phyloP scores from a whole-genome alignment of 345 rosid species.

The Corchorus olitorius region DNA sequence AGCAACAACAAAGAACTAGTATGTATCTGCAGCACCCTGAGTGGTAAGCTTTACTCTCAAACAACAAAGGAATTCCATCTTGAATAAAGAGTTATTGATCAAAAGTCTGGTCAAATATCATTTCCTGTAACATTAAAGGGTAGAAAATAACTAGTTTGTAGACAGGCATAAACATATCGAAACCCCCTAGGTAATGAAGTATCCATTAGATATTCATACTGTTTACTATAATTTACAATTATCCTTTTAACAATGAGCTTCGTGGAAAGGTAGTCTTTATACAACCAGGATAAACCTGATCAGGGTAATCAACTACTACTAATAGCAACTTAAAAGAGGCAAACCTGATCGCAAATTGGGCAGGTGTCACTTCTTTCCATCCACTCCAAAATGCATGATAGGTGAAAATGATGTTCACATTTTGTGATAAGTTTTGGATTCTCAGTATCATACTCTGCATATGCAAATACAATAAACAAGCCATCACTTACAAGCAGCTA shows the following conservation, averaged over 20 bases:
- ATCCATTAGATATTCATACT: background rate
- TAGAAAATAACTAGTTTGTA: background rate
- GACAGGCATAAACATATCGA: background rate
- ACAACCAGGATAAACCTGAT: background rate
- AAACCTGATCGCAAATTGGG: slow-evolving; percentile 90
- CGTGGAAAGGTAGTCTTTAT: background rate
- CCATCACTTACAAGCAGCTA: slow-evolving; percentile 17
- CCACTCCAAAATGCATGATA: slow-evolving; percentile 90
- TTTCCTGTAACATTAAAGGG: slow-evolving; percentile 37
- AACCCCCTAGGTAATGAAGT: slow-evolving; percentile 4
- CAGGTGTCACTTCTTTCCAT: slow-evolving; percentile 87
- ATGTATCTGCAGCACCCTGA: slow-evolving; percentile 23
- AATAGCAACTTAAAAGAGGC: slow-evolving; percentile 13
- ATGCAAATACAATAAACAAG: slow-evolving; percentile 15
- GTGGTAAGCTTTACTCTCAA: slow-evolving; percentile 22
- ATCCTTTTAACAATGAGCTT: background rate
- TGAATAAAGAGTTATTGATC: slow-evolving; percentile 23
- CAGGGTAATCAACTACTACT: background rate
- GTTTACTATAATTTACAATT: background rate
- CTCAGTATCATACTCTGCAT: slow-evolving; percentile 77
- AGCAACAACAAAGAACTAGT: slow-evolving; percentile 15
- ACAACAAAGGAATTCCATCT: slow-evolving; percentile 23
- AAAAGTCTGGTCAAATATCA: slow-evolving; percentile 37
- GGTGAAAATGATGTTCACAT: slow-evolving; percentile 87
- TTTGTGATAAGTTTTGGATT: slow-evolving; percentile 79